Evolutionary conservation across 2,329 filamentous ascomycete genomes (phyloP).

Genomic region (Botryosphaeria agaves): DNA sequence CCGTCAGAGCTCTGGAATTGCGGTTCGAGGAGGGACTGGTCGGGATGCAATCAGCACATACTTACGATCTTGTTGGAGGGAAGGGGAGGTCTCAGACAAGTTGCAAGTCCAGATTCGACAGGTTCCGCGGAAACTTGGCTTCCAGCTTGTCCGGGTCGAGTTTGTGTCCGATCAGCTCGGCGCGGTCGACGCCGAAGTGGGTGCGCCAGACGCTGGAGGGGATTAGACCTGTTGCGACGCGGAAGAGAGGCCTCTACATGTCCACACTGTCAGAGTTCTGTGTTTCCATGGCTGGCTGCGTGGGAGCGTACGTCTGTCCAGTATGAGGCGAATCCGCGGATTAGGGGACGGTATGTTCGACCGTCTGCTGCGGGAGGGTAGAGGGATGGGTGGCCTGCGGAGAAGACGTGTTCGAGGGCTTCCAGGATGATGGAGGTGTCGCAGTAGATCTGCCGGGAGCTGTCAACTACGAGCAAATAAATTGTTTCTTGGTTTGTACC

Average conservation of each 20-base stretch:
- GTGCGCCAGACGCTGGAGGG: conserved; percentile 21
- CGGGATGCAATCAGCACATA: background rate
- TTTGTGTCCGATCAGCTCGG: conserved; percentile 20
- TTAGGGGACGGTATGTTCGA: conserved; percentile 17
- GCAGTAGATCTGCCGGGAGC: conserved; percentile 10
- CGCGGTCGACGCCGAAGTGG: conserved; percentile 20
- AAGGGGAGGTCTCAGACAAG: conserved; percentile 1
- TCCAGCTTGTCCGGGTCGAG: conserved; percentile 20
- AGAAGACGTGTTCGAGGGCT: conserved; percentile 15
- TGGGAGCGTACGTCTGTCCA: conserved; percentile 19
- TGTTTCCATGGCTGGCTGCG: too few species aligned
- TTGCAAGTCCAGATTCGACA: conserved; percentile 19
- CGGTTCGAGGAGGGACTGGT: conserved; percentile 14
- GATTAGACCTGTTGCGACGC: conserved; percentile 22
- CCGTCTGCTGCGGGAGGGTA: conserved; percentile 16
- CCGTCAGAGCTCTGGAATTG: conserved; percentile 10
- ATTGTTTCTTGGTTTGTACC: background rate
- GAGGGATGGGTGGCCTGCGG: conserved; percentile 15
- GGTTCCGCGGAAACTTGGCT: conserved; percentile 20
- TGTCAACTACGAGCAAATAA: background rate
- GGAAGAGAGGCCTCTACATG: conserved; percentile 15
- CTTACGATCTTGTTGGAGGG: background rate
- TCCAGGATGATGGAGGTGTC: conserved; percentile 17
- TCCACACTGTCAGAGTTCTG: too few species aligned
- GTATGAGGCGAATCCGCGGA: conserved; percentile 22